Evolutionary conservation across 1,139 yeast species (phyloP).

Genomic region (Yamadazyma diospyri): DNA sequence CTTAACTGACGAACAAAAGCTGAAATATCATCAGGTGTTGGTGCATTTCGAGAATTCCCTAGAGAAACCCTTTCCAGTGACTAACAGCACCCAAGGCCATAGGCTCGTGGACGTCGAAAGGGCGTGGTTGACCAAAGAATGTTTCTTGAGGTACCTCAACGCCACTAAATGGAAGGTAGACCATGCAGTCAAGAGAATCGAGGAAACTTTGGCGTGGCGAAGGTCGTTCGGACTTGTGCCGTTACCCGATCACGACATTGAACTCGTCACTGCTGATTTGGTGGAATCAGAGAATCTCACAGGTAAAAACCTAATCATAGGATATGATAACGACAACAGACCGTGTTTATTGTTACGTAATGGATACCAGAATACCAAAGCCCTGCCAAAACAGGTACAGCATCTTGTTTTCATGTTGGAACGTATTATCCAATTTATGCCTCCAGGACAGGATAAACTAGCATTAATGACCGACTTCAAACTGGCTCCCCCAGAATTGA

Average conservation of each 20-base stretch:
- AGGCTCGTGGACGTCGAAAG: constrained; percentile 52
- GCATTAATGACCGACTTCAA: constrained; percentile 90
- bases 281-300: constrained; percentile 73
- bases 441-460: constrained; percentile 89
- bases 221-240: constrained; percentile 83
- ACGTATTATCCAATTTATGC: constrained; percentile 88
- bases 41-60: constrained; percentile 22
- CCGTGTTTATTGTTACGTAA: constrained; percentile 89
- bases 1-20: constrained; percentile 27
- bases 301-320: constrained; percentile 86
- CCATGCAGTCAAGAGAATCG: constrained; percentile 70
- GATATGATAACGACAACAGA: constrained; percentile 82
- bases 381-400: constrained; percentile 84
- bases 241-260: constrained; percentile 39
- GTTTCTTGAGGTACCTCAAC: constrained; percentile 78
- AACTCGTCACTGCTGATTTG: constrained; percentile 55
- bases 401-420: constrained; percentile 91
- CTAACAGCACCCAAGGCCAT: constrained; percentile 15
- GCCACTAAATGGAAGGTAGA: constrained; percentile 86
- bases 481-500: constrained; percentile 44
- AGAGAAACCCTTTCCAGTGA: constrained; percentile 17
- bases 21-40: constrained; percentile 25
- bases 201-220: constrained; percentile 82
- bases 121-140: constrained; percentile 90
- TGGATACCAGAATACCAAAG: constrained; percentile 89